Evolutionary conservation across 495 filamentous ascomycete genomes (phyloP).

Genomic region (Penicillium salamii): DNA sequence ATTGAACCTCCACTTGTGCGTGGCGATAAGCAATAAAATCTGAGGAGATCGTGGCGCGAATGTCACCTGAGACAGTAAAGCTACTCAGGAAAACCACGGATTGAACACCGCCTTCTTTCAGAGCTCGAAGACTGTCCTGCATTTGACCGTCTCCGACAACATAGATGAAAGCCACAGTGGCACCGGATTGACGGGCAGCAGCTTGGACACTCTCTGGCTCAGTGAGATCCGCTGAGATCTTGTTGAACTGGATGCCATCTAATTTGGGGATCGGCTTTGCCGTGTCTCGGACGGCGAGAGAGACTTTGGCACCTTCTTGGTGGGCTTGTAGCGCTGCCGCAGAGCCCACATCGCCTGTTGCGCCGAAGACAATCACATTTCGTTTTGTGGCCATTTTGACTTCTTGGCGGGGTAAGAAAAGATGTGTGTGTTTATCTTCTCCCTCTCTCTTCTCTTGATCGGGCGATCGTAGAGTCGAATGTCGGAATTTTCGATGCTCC

Average conservation of each 20-base stretch:
- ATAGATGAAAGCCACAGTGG: constrained; percentile 15
- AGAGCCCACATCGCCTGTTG: constrained; percentile 12
- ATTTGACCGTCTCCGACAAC: constrained; percentile 7
- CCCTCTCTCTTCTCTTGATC: no score
- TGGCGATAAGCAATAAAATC: constrained; percentile 12
- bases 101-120: constrained; percentile 14
- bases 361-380: constrained; percentile 16
- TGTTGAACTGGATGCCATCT: background rate
- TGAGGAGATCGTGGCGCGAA: background rate
- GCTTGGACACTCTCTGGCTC: constrained; percentile 6
- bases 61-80: constrained; percentile 6
- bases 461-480: no score
- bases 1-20: constrained; percentile 13
- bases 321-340: constrained; percentile 9
- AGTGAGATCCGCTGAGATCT: constrained; percentile 14
- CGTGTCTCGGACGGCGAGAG: constrained; percentile 13
- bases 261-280: constrained; percentile 10
- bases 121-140: constrained; percentile 3
- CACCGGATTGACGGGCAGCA: constrained; percentile 8
- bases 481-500: no score
- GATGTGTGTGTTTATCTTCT: no score
- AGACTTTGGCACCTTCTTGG: constrained; percentile 10
- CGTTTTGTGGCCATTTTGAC: background rate
- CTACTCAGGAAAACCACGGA: constrained; percentile 20
- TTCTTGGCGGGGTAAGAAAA: background rate